These are phyloP conservation scores for Pterulicium gracile DNA, from an alignment of 1,284 basidiomycete species.

Conservation along the genomic window DNA sequence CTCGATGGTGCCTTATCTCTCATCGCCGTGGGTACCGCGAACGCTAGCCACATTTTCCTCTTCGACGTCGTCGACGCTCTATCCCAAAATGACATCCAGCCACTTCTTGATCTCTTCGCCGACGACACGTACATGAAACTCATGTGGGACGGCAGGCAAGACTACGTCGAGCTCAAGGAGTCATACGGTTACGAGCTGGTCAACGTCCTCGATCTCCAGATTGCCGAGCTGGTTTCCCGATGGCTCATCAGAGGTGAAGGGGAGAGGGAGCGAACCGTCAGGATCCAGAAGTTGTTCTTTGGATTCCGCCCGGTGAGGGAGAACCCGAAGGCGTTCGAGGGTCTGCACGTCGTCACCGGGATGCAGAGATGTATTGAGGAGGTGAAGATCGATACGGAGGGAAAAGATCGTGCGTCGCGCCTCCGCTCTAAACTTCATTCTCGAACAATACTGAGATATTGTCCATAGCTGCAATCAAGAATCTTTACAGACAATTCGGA, in stretches of 20 bases:
- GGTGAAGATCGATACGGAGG: constrained; percentile 11
- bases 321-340: constrained; percentile 17
- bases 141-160: constrained; percentile 35
- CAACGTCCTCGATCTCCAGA: constrained; percentile 30
- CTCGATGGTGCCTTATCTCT: constrained; percentile 27
- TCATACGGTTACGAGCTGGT: constrained; percentile 20
- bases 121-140: constrained; percentile 23
- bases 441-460: too few relatives aligned
- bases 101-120: constrained; percentile 19
- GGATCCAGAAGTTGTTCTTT: constrained; percentile 20
- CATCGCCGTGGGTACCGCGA: constrained; percentile 27
- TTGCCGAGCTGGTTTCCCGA: constrained; percentile 26
- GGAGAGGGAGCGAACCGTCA: constrained; percentile 12
- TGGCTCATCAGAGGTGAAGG: constrained; percentile 19
- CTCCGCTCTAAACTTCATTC: too few relatives aligned
- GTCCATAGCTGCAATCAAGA: constrained; percentile 25
- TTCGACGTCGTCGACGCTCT: constrained; percentile 29
- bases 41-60: constrained; percentile 26
- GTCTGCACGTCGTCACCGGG: constrained; percentile 20
- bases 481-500: constrained; percentile 24
- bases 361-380: constrained; percentile 16
- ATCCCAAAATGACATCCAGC: constrained; percentile 10
- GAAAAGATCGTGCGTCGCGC: constrained; percentile 22
- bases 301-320: constrained; percentile 15
- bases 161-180: constrained; percentile 25